Evolutionary conservation across 768 basidiomycete species (phyloP), one percentile per base, ranked within the genome.

Genomic region (Candolleomyces aberdarensis): DNA sequence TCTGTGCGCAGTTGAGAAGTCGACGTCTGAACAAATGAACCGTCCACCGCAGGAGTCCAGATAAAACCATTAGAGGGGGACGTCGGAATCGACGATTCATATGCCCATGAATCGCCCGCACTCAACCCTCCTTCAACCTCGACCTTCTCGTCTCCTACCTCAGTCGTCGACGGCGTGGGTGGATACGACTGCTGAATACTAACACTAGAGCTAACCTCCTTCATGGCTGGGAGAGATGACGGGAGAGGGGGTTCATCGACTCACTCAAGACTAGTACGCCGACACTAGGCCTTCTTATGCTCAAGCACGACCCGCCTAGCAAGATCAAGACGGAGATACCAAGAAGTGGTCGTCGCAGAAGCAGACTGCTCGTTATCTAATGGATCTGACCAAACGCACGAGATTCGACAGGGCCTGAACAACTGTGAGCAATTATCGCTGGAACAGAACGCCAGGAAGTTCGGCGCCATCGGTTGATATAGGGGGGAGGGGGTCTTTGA

Each of bases 41-140:
- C 19, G 43, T 56, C 40, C 14, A 56, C 54, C 5, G 40, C 19
- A 72, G 62, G 80, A 78, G 62, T 81, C 80, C n/a, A 77, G 68
- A 19, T 73, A 57, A 60, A 54, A 1, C 59, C 59, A n/a, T 60
- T 80, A 76, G 60, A 79, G 67, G n/a, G 77, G 68, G 55, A 67
- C 75, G 32, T 56, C 20, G 54, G 54, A 29, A 43, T 56, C 1
- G 11, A 36, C 36, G 3, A 36, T 36, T 11, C 36, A 36, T 2
- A 2, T 8, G 36, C 6, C 36, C 36, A 11, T 1, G 36, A 36
- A 36, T 6, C 44, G 15, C 44, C 44, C 44, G 13, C 19, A 5
- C 14, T 13, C 19, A 15, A 14, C 5, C 5, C 14, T 14, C 44
- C 44, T 7, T 20, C 44, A 17, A 46, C 66, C 69, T 1, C 76